These are phyloP conservation scores for Ceratobasidium sp. DNA, from an alignment of 1,284 basidiomycete genomes.

Conservation along the genomic window DNA sequence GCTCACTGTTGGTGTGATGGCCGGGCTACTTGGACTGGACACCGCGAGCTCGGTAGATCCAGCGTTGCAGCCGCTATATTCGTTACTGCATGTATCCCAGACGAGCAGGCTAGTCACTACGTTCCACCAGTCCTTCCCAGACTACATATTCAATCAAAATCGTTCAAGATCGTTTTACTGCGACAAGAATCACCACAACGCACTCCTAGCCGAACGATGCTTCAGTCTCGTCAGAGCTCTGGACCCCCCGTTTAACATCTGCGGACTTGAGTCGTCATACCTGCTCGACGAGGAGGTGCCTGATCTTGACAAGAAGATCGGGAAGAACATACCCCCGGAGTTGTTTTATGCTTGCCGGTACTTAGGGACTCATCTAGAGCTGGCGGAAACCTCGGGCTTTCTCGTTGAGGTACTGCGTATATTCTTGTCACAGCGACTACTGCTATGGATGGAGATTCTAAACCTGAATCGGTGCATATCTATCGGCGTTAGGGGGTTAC, in stretches of 20 bases:
- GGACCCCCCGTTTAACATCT: conserved; percentile 18
- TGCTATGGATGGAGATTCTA: conserved; percentile 31
- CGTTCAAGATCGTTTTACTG: not conserved
- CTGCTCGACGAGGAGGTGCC: not conserved
- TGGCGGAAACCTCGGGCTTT: not conserved
- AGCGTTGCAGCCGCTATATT: not conserved
- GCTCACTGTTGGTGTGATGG: not conserved
- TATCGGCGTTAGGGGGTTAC: not conserved
- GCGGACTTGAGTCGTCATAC: conserved; percentile 6
- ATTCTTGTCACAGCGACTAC: conserved; percentile 8
- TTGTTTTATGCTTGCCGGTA: conserved; percentile 12
- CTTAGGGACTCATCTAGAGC: not conserved
- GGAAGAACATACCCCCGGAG: not conserved
- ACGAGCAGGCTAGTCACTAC: not conserved
- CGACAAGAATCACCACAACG: not conserved
- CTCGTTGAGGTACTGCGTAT: not conserved
- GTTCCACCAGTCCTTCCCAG: not conserved
- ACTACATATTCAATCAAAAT: not conserved
- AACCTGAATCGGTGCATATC: not conserved
- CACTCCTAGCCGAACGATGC: not conserved
- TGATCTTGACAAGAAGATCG: not conserved
- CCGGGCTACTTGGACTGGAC: not conserved
- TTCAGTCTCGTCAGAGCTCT: not conserved
- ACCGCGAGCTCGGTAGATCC: not conserved
- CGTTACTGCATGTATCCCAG: not conserved